These are phyloP conservation scores for Oleoguttula mirabilis DNA, from an alignment of 495 filamentous ascomycete species.

Conservation along the genomic window DNA sequence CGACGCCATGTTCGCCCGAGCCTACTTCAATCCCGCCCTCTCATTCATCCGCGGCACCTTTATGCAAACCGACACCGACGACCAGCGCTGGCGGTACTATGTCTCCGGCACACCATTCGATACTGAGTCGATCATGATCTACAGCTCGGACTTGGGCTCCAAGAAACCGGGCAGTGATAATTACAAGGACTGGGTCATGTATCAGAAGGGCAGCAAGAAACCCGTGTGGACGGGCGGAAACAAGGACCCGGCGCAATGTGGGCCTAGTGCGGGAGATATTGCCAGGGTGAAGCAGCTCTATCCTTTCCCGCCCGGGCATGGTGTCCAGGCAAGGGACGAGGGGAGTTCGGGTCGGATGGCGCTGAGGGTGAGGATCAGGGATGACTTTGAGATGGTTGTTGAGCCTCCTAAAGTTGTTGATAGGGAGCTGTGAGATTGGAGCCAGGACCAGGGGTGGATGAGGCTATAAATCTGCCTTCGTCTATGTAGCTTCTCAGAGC, in stretches of 20 bases:
- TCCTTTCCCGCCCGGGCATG: too few relatives aligned
- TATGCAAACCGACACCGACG: background rate
- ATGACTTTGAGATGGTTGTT: too few relatives aligned
- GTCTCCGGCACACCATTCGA: background rate
- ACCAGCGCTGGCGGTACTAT: background rate
- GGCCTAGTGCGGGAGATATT: background rate
- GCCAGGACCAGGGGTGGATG: too few relatives aligned
- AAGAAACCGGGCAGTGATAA: background rate
- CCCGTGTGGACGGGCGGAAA: background rate
- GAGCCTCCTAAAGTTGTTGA: too few relatives aligned
- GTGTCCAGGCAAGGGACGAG: too few relatives aligned
- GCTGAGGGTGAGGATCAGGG: too few relatives aligned
- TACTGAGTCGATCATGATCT: background rate
- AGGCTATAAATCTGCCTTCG: too few relatives aligned
- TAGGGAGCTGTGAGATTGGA: too few relatives aligned
- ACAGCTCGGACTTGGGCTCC: background rate
- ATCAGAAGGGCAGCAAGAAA: background rate
- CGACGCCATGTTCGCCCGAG: background rate
- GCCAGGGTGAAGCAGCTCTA: background rate
- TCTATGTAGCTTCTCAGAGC: too few relatives aligned
- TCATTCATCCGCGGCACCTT: background rate
- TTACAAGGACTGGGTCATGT: background rate
- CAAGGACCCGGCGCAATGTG: background rate
- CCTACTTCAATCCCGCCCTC: background rate
- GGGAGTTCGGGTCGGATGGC: too few relatives aligned